phyloP scores from a whole-genome alignment of 495 filamentous ascomycete genomes.

The Lepraria neglecta region DNA sequence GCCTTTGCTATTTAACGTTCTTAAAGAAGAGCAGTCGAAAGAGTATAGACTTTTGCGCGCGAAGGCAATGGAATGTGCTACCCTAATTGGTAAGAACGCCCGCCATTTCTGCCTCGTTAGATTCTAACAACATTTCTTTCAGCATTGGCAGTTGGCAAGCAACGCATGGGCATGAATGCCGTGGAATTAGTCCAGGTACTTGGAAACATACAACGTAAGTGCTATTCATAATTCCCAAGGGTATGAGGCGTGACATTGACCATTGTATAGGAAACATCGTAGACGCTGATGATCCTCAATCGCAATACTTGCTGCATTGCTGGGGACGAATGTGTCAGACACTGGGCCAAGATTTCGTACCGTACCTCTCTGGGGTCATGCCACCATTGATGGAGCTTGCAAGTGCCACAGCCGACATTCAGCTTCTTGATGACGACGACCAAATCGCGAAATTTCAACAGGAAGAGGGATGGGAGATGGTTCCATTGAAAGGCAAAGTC shows the following conservation, averaged over 20 bases:
- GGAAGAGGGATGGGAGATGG: conserved; percentile 96
- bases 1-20: conserved; percentile 85
- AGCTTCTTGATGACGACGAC: conserved; percentile 91
- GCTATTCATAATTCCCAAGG: neutral
- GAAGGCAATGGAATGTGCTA: conserved; percentile 99
- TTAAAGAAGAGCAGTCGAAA: conserved; percentile 82
- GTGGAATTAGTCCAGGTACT: conserved; percentile 78
- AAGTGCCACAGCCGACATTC: conserved; percentile 94
- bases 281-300: conserved; percentile 92
- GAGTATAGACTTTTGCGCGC: conserved; percentile 85
- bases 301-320: conserved; percentile 95
- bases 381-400: conserved; percentile 87
- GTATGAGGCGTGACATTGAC: conserved; percentile 6
- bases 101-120: neutral
- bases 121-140: conserved; percentile 4
- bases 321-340: conserved; percentile 99
- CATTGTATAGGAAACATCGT: conserved; percentile 56
- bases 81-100: conserved; percentile 54
- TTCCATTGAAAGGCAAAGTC: conserved; percentile 92
- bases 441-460: conserved; percentile 87
- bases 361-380: conserved; percentile 88
- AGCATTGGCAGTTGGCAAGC: conserved; percentile 88
- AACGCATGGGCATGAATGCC: conserved; percentile 83
- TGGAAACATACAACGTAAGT: conserved; percentile 66
- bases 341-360: conserved; percentile 80